These are phyloP conservation scores for Apiospora saccharicola DNA, from an alignment of 2,329 filamentous ascomycete genomes.

Conservation along the genomic window DNA sequence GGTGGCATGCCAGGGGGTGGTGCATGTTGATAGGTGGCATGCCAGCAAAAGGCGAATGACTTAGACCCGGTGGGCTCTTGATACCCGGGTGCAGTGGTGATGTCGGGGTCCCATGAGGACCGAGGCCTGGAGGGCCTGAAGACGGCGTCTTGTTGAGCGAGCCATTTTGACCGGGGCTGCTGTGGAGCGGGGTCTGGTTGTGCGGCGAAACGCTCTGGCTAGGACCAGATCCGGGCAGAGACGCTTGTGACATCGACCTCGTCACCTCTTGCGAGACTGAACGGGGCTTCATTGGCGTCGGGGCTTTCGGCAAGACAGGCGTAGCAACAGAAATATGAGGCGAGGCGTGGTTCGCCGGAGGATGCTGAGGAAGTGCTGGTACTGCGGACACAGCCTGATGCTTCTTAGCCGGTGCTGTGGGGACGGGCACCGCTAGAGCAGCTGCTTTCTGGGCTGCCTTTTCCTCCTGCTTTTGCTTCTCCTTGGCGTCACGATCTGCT, in stretches of 20 bases:
- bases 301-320: constrained; percentile 81
- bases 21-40: constrained; percentile 66
- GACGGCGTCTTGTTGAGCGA: constrained; percentile 24
- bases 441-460: constrained; percentile 51
- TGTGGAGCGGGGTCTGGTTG: constrained; percentile 68
- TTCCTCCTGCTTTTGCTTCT: constrained; percentile 55
- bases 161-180: constrained; percentile 66
- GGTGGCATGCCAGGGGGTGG: constrained; percentile 64
- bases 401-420: constrained; percentile 43
- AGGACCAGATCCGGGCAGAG: constrained; percentile 63
- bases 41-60: constrained; percentile 49
- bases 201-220: constrained; percentile 68
- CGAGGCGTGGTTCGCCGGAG: constrained; percentile 70
- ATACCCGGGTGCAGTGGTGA: constrained; percentile 68
- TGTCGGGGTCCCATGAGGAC: constrained; percentile 57
- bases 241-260: constrained; percentile 72
- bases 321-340: constrained; percentile 82
- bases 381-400: constrained; percentile 52
- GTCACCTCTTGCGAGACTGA: constrained; percentile 82
- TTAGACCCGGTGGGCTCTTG: constrained; percentile 64
- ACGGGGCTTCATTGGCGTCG: constrained; percentile 79
- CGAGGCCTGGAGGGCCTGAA: constrained; percentile 30
- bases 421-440: constrained; percentile 43
- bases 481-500: constrained; percentile 56
- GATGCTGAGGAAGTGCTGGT: constrained; percentile 66